These are phyloP conservation scores for Cytospora piceae DNA, from an alignment of 2,329 filamentous ascomycete species.

Conservation along the genomic window DNA sequence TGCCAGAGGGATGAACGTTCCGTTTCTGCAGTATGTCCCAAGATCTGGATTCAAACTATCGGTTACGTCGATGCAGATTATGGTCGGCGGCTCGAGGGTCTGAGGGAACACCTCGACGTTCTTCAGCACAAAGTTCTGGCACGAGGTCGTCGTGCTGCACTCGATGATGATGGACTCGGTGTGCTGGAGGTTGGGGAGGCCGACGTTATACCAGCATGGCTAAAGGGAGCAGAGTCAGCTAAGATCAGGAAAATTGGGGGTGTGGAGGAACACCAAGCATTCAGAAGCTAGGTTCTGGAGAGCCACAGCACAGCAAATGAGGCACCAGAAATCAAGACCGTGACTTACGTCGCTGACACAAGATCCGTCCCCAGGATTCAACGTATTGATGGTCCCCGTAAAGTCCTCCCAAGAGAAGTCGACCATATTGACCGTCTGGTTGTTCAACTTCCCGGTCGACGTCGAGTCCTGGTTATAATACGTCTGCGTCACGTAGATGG, in stretches of 20 bases:
- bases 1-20: not conserved
- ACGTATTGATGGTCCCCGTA: not conserved
- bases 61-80: not conserved
- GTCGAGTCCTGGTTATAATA: conserved; percentile 45
- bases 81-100: not conserved
- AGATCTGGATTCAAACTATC: not conserved
- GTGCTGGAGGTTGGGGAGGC: not conserved
- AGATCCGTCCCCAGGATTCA: not conserved
- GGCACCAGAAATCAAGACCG: not conserved
- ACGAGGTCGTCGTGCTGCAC: not conserved
- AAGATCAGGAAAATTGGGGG: not conserved
- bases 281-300: not conserved
- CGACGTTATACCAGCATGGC: not conserved
- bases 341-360: conserved; percentile 11
- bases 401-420: not conserved
- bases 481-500: conserved; percentile 51
- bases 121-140: not conserved
- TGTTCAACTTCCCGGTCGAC: not conserved
- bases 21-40: not conserved
- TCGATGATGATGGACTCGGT: not conserved
- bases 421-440: not conserved
- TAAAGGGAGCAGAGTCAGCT: not conserved
- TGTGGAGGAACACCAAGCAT: not conserved
- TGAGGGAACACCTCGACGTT: not conserved
- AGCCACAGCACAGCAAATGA: not conserved